Evolutionary conservation across 139 green algal species (phyloP).

Genomic region (Zygnema cylindricum): DNA sequence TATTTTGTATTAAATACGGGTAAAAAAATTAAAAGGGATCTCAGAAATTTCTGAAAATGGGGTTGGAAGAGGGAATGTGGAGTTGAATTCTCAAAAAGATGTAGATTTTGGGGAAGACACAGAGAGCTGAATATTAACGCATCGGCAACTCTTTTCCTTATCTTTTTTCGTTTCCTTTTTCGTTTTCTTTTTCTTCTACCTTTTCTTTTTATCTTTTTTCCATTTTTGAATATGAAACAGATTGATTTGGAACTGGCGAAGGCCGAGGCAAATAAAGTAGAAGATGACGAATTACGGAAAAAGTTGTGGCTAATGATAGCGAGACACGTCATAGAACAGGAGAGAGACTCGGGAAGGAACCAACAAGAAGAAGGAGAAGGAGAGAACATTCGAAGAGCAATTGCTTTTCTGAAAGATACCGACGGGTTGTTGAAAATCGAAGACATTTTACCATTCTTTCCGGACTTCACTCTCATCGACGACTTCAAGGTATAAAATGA

Average conservation of each 20-base stretch:
- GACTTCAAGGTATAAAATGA: slow-evolving; percentile 94
- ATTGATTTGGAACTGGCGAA: slow-evolving; percentile 81
- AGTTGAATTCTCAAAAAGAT: too few species aligned
- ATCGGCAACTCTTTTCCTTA: too few species aligned
- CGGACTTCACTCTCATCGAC: slow-evolving; percentile 94
- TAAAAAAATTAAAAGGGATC: too few species aligned
- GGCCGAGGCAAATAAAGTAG: slow-evolving; percentile 70
- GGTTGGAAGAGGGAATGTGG: too few species aligned
- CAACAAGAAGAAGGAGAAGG: slow-evolving; percentile 1
- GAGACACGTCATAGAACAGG: slow-evolving; percentile 78
- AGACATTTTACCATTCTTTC: slow-evolving; percentile 96
- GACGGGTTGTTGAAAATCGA: slow-evolving; percentile 88
- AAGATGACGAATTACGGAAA: slow-evolving; percentile 73
- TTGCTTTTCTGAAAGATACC: slow-evolving; percentile 61
- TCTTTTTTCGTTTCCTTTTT: too few species aligned
- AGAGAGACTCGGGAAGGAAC: neutral
- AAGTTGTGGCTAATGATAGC: slow-evolving; percentile 92
- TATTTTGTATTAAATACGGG: too few species aligned
- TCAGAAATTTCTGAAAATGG: too few species aligned
- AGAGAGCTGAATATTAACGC: too few species aligned
- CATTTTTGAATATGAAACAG: slow-evolving; percentile 22
- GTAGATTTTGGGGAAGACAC: too few species aligned
- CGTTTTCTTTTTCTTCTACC: too few species aligned
- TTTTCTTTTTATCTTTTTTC: too few species aligned
- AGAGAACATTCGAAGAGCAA: slow-evolving; percentile 50